phyloP scores from a whole-genome alignment of 768 basidiomycete genomes.

The Phylloporus arenicola region DNA sequence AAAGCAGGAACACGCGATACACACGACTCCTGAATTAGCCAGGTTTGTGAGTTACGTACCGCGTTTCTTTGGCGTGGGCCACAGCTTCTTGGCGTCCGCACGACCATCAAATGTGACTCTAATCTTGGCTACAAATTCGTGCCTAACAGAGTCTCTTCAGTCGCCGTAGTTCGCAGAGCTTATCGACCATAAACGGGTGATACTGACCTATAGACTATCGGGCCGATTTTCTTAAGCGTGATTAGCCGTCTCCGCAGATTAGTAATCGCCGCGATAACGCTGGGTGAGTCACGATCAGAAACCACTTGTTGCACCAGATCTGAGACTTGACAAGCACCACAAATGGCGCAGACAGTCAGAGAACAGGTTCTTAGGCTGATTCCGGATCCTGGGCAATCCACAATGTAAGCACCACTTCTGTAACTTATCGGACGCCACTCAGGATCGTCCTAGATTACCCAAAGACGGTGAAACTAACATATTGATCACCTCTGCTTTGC shows the following conservation, averaged over 20 bases:
- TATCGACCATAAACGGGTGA: neutral
- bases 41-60: constrained; percentile 18
- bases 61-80: constrained; percentile 4
- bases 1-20: constrained; percentile 17
- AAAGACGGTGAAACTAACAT: constrained; percentile 84
- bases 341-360: constrained; percentile 54
- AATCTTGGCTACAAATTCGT: neutral
- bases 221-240: too few species aligned
- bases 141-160: neutral
- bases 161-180: neutral
- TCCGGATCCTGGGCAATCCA: constrained; percentile 46
- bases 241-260: constrained; percentile 5
- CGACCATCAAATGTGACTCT: neutral
- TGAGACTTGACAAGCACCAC: neutral
- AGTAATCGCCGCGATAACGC: constrained; percentile 8
- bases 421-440: neutral
- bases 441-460: constrained; percentile 48
- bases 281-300: neutral
- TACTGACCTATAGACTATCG: neutral
- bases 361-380: constrained; percentile 47
- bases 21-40: constrained; percentile 13
- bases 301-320: neutral
- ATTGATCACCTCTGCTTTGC: constrained; percentile 90
- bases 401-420: constrained; percentile 36
- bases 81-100: constrained; percentile 1